These are phyloP conservation scores for Phytophthora cryptogea DNA, from an alignment of 352 stramenopile species.

Conservation along the genomic window DNA sequence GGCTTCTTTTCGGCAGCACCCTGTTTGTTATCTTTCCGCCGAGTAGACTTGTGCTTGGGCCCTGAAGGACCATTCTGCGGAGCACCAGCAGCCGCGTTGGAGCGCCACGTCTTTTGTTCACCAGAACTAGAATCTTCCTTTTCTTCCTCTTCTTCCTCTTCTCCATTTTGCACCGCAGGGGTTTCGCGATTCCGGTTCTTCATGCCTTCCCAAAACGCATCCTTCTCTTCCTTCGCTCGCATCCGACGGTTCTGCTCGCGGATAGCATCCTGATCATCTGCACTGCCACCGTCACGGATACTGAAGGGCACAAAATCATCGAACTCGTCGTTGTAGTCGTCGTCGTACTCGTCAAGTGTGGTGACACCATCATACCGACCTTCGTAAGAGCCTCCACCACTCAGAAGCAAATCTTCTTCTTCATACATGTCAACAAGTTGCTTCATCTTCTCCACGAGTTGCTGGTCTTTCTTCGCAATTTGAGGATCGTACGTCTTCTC, in stretches of 20 bases:
- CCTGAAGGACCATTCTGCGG: constrained; percentile 9
- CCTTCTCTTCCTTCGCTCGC: constrained; percentile 58
- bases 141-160: constrained; percentile 34
- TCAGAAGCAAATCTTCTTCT: constrained; percentile 38
- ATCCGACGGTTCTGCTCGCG: constrained; percentile 58
- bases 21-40: constrained; percentile 37
- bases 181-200: constrained; percentile 58
- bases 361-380: constrained; percentile 22
- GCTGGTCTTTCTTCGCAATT: constrained; percentile 48
- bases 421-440: constrained; percentile 56
- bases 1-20: constrained; percentile 24
- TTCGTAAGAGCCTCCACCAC: constrained; percentile 4
- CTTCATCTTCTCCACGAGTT: constrained; percentile 59
- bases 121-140: constrained; percentile 12
- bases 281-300: constrained; percentile 46
- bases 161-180: constrained; percentile 7
- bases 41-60: constrained; percentile 19
- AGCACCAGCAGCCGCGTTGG: not conserved
- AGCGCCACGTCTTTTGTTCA: constrained; percentile 11
- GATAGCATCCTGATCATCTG: constrained; percentile 58
- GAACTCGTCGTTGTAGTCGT: constrained; percentile 89
- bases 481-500: constrained; percentile 68
- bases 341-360: constrained; percentile 68
- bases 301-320: constrained; percentile 79
- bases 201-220: constrained; percentile 75